A percentile compares a stretch with the other conserved stretches of the same genome.
Conservation (phyloP, 805 yeast genomes). For the Vanderwaltozyma verrucispora region DNA sequence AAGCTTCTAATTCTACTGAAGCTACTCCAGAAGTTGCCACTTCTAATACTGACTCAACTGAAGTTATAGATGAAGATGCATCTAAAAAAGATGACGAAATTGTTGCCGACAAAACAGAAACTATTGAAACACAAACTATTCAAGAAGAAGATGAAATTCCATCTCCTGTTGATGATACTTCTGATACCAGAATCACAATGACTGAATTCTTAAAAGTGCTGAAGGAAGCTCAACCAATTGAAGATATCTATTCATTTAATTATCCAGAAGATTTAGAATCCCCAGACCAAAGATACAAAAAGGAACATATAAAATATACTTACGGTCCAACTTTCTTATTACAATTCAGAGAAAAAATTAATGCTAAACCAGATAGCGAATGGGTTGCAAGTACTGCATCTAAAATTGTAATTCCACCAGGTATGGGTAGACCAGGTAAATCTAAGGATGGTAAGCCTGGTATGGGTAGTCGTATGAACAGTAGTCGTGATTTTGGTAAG, state of each 20-base stretch:
- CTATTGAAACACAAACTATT: conserved; percentile 11
- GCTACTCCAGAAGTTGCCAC: conserved; percentile 16
- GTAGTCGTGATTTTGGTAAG: conserved; percentile 33
- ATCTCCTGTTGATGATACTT: conserved; percentile 11
- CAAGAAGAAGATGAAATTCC: conserved; percentile 14
- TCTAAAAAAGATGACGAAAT: conserved; percentile 14
- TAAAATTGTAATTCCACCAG: conserved; percentile 27
- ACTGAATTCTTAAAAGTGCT: conserved; percentile 45
- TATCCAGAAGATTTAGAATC: conserved; percentile 46
- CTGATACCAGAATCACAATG: conserved; percentile 31
- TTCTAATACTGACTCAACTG: conserved; percentile 5
- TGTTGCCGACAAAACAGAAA: conserved; percentile 13
- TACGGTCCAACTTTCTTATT: conserved; percentile 76
- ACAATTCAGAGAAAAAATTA: conserved; percentile 58
- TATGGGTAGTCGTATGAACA: conserved; percentile 20
- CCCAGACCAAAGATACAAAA: conserved; percentile 39
- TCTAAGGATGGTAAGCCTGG: conserved; percentile 27
- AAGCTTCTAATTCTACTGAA: conserved; percentile 3
- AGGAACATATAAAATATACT: conserved; percentile 30
- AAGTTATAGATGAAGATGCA: conserved; percentile 5
- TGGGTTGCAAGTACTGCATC: conserved; percentile 33
- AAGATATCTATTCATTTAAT: conserved; percentile 41
- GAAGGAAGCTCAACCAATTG: conserved; percentile 38
- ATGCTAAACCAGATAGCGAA: conserved; percentile 50
- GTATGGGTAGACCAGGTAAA: conserved; percentile 21